Percentiles rank a stretch among this genome's conserved stretches.
Evolutionary conservation across 768 basidiomycete genomes (phyloP).

Genomic region (Serendipita indica): DNA sequence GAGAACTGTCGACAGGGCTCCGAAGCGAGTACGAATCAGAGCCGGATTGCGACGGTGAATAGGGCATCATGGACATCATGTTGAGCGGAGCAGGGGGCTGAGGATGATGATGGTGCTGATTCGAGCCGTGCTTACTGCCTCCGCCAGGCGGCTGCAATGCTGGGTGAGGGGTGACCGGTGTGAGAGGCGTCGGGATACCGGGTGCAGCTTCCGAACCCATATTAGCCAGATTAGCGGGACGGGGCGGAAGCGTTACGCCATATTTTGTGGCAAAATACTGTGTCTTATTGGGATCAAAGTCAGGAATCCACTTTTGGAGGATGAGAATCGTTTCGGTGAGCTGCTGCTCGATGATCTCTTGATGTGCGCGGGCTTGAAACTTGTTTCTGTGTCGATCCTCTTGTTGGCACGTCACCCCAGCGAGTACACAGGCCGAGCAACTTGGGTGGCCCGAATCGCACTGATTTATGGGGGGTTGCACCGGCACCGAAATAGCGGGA

Average conservation of each 20-base stretch:
- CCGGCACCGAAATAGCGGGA: constrained; percentile 5
- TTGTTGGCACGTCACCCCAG: constrained; percentile 67
- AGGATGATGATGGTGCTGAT: neutral
- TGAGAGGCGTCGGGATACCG: constrained; percentile 13
- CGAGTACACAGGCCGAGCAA: constrained; percentile 72
- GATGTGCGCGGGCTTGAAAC: constrained; percentile 69
- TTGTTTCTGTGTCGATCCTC: constrained; percentile 81
- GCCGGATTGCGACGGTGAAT: neutral
- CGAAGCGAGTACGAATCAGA: constrained; percentile 1
- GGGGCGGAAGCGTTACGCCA: constrained; percentile 36
- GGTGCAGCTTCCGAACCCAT: constrained; percentile 12
- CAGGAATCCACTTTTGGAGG: constrained; percentile 54
- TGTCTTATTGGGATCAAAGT: constrained; percentile 49
- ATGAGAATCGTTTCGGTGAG: constrained; percentile 65
- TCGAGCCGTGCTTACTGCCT: constrained; percentile 16
- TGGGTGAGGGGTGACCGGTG: neutral
- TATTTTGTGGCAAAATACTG: constrained; percentile 51
- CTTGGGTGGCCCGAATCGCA: constrained; percentile 84
- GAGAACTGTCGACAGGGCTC: neutral
- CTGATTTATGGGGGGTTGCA: constrained; percentile 19
- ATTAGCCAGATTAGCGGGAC: constrained; percentile 8
- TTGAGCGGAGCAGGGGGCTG: constrained; percentile 4
- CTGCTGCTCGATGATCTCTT: constrained; percentile 68
- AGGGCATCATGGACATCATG: neutral
- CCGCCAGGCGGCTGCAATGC: constrained; percentile 21